These are phyloP conservation scores for Emericellopsis terricola DNA, from an alignment of 495 filamentous ascomycete genomes.

Conservation along the genomic window DNA sequence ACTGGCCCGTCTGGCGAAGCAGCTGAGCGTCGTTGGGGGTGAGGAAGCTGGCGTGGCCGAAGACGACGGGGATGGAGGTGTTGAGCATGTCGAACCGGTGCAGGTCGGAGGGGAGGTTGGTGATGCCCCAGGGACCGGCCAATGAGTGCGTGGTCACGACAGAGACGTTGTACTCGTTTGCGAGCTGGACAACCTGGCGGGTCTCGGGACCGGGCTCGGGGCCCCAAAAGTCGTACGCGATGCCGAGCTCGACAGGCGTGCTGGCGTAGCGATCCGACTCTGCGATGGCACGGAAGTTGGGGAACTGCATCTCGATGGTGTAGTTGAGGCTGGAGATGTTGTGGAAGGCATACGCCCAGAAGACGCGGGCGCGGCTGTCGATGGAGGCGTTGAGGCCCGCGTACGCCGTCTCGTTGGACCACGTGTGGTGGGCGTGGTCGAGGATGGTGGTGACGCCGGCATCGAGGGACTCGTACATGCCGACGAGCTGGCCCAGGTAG, in stretches of 20 bases:
- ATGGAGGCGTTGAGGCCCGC: constrained; percentile 19
- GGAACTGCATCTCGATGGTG: constrained; percentile 10
- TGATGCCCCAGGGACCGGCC: constrained; percentile 13
- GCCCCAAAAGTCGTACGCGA: constrained; percentile 21
- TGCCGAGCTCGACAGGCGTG: constrained; percentile 11
- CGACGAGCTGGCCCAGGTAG: constrained; percentile 22
- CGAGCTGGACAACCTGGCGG: constrained; percentile 10
- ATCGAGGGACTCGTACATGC: constrained; percentile 20
- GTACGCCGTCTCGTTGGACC: constrained; percentile 8
- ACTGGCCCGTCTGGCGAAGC: constrained; percentile 17
- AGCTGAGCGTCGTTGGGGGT: constrained; percentile 10
- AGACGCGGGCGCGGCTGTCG: constrained; percentile 24
- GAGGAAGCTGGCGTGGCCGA: constrained; percentile 20
- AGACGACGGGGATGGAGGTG: constrained; percentile 18
- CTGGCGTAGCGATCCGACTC: constrained; percentile 3
- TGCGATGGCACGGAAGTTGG: constrained; percentile 12
- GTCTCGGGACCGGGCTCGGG: constrained; percentile 8
- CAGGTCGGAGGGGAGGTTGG: constrained; percentile 16
- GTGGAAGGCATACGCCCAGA: constrained; percentile 16
- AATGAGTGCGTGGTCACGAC: constrained; percentile 18
- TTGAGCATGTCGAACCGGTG: constrained; percentile 13
- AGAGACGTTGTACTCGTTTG: constrained; percentile 11
- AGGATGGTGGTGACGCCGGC: constrained; percentile 17
- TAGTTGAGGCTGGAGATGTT: constrained; percentile 6
- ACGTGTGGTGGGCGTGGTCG: constrained; percentile 16